Evolutionary conservation across 2,329 filamentous ascomycete genomes (phyloP).

Genomic region (Aschersonia sp.): DNA sequence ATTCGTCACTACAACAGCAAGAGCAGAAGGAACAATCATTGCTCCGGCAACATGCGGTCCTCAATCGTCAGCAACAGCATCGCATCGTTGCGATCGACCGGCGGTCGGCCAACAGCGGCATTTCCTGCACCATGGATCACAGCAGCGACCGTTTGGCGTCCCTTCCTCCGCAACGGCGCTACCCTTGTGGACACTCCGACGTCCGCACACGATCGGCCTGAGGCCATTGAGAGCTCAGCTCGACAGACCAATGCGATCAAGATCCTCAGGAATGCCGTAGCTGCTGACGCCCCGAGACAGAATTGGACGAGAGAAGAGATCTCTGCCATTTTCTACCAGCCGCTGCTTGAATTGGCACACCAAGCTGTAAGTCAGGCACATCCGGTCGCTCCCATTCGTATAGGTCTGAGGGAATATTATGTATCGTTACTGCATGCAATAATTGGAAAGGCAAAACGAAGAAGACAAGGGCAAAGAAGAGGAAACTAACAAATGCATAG

Average conservation of each 20-base stretch:
- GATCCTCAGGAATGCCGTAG: constrained; percentile 37
- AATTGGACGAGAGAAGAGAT: constrained; percentile 77
- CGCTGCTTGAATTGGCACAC: constrained; percentile 64
- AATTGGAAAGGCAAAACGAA: neutral
- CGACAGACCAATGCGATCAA: constrained; percentile 10
- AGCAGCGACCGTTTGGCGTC: neutral
- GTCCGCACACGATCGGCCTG: constrained; percentile 2
- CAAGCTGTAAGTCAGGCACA: constrained; percentile 42
- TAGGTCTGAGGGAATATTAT: too few relatives aligned
- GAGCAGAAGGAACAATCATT: neutral
- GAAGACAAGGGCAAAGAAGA: neutral
- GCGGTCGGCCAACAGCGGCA: neutral
- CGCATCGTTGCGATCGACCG: constrained; percentile 2
- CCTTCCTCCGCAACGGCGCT: constrained; percentile 3
- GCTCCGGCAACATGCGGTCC: constrained; percentile 1
- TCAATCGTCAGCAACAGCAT: constrained; percentile 3
- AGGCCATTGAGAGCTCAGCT: constrained; percentile 1
- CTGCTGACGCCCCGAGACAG: constrained; percentile 46
- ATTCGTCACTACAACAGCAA: neutral
- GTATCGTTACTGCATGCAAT: too few relatives aligned
- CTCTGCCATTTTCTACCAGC: constrained; percentile 64
- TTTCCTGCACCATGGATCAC: constrained; percentile 3
- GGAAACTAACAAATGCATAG: constrained; percentile 24
- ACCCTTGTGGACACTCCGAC: constrained; percentile 7
- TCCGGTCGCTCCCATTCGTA: neutral